A percentile compares a stretch with the other conserved stretches of the same genome.
phyloP scores from a whole-genome alignment of 2,329 filamentous ascomycete species.

The Neodidymelliopsis sp. region DNA sequence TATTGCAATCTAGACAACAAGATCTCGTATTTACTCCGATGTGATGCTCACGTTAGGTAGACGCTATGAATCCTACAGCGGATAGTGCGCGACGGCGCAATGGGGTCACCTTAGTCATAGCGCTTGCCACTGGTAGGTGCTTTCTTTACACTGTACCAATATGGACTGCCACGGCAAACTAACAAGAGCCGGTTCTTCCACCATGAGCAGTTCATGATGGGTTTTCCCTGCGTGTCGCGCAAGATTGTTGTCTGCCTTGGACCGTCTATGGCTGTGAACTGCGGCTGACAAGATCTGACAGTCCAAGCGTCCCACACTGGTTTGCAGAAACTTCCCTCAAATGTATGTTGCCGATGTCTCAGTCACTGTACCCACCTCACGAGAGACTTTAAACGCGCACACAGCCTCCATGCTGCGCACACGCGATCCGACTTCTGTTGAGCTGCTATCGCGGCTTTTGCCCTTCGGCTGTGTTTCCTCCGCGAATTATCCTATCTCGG shows the following conservation, averaged over 20 bases:
- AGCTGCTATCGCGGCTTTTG: slow-evolving; percentile 4
- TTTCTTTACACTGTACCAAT: slow-evolving; percentile 11
- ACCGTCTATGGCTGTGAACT: neutral
- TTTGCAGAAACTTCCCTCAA: slow-evolving; percentile 14
- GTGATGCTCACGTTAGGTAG: slow-evolving; percentile 19
- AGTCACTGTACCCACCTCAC: slow-evolving; percentile 11
- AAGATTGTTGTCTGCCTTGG: neutral
- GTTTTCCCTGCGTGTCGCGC: neutral
- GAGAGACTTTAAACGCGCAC: neutral
- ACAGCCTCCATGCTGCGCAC: neutral
- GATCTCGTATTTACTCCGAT: slow-evolving; percentile 10
- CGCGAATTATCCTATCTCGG: slow-evolving; percentile 11
- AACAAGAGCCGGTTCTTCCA: slow-evolving; percentile 21
- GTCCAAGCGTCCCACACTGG: slow-evolving; percentile 9
- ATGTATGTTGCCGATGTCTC: slow-evolving; percentile 19
- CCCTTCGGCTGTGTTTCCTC: slow-evolving; percentile 10
- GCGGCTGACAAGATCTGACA: slow-evolving; percentile 18
- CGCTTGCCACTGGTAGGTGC: slow-evolving; percentile 13
- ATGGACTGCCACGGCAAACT: slow-evolving; percentile 13
- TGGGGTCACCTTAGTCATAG: slow-evolving; percentile 21
- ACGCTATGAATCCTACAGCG: slow-evolving; percentile 21
- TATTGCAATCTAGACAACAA: slow-evolving; percentile 2
- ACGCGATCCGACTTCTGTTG: slow-evolving; percentile 16
- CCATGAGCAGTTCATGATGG: neutral
- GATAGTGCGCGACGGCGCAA: slow-evolving; percentile 20